Percentiles rank a stretch among this genome's conserved stretches.
Evolutionary conservation across 768 basidiomycete genomes (phyloP).

Genomic region (Naganishia friedmannii): DNA sequence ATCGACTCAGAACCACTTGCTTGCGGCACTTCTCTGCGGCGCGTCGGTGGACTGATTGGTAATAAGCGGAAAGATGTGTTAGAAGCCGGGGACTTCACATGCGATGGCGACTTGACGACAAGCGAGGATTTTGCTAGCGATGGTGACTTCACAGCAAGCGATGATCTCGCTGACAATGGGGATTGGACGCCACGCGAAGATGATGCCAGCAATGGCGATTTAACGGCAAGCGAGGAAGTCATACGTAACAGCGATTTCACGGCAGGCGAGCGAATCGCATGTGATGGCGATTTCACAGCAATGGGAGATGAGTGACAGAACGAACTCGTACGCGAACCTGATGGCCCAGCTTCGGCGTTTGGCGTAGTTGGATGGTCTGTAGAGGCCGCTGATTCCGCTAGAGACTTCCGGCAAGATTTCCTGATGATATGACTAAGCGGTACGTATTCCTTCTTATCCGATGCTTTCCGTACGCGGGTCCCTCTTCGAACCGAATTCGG

Average conservation of each 20-base stretch:
- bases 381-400: background rate
- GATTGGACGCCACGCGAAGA: too few relatives aligned
- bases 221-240: too few relatives aligned
- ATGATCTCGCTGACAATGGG: too few relatives aligned
- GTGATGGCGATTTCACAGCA: too few relatives aligned
- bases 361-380: background rate
- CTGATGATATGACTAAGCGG: background rate
- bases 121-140: too few relatives aligned
- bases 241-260: too few relatives aligned
- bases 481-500: background rate
- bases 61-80: background rate
- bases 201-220: too few relatives aligned
- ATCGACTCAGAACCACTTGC: background rate
- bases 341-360: background rate
- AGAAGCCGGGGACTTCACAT: background rate
- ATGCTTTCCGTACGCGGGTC: slow-evolving; percentile 2
- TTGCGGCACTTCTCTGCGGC: background rate
- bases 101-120: too few relatives aligned
- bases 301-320: too few relatives aligned
- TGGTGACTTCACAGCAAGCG: background rate
- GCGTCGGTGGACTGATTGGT: background rate
- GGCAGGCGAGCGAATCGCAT: too few relatives aligned
- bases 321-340: background rate
- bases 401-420: background rate
- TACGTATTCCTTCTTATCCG: background rate